Base-by-base conservation (phyloP, 2,329 filamentous ascomycete species). In the Aspergillus glaucus region DNA sequence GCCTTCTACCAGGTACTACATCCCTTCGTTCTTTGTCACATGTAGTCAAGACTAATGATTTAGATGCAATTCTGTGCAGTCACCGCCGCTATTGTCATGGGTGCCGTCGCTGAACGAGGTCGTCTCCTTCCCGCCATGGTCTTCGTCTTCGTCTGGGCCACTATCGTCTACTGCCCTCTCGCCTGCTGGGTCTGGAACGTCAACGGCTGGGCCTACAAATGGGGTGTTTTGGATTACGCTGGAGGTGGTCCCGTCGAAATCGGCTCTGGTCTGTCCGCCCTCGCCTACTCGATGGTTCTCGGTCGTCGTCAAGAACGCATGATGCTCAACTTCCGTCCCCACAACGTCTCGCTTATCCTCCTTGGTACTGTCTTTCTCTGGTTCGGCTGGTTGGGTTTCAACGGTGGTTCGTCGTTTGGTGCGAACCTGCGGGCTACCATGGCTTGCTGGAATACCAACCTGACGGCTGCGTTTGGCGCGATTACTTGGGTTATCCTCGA, bases 371-470 rank as follows among this genome's bases (percentile, higher is more conserved):
- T 95, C 56, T 81, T 98, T 62, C 88, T 98, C 49, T 97, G 91
- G 91, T 97, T 97, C 64, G 93, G 93, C 64, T 98, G 93, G 93
- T 79, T 98, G 56, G 93, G 91, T 48, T 98, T 98, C 82, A 98
- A 98, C 78, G 93, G 92, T 62, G 93, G 93, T 55, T 96, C 91
- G 21, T 77, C 92, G 36, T 95, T 96, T 60, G 91, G 92, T 59
- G 89, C 91, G 58, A 96, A 96, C 76, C 79, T 97, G 47, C 87
- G 93, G 57, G 93, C 93, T 48, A 85, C 87, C 57, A 94, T 96
- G 84, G 92, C 93, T 48, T 95, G 88, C 82, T 98, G 91, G 92
- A 97, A 97, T 79, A 89, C 87, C 51, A 96, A 93, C 76, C 69
- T 95, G 64, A 93, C 89, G 44, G 92, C 89, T 67, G 89, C 90